Conservation (phyloP, 116 monocot species). For the Dioscorea cayenensis region DNA sequence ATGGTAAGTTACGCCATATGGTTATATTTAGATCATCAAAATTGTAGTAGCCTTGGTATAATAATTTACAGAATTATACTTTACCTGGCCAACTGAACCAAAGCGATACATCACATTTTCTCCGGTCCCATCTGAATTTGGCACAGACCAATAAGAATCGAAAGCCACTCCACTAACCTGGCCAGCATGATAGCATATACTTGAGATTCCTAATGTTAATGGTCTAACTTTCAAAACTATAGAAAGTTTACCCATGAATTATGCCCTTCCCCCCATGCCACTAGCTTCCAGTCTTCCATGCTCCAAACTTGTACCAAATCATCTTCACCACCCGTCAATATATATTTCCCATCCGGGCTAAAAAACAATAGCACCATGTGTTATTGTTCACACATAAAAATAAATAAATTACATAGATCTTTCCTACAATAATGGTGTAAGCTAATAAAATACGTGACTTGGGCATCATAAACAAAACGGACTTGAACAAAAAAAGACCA, state of each 20-base stretch:
- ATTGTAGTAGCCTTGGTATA: background rate
- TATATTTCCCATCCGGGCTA: slow-evolving; percentile 86
- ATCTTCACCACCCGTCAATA: slow-evolving; percentile 91
- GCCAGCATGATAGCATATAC: slow-evolving; percentile 6
- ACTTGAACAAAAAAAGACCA: no score
- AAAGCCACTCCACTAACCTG: slow-evolving; percentile 98
- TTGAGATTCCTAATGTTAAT: background rate
- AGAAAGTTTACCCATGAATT: slow-evolving; percentile 74
- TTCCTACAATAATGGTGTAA: no score
- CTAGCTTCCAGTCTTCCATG: slow-evolving; percentile 80
- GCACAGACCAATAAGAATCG: slow-evolving; percentile 79
- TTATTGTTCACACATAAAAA: background rate
- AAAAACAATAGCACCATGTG: slow-evolving; percentile 2
- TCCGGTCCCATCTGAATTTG: slow-evolving; percentile 67
- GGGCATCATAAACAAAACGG: no score
- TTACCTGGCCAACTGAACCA: slow-evolving; percentile 94
- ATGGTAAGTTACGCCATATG: background rate
- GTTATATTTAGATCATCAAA: background rate
- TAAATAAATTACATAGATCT: no score
- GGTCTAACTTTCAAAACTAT: background rate
- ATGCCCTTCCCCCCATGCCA: slow-evolving; percentile 97
- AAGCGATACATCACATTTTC: slow-evolving; percentile 82
- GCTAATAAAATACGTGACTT: no score
- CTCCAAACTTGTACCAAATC: slow-evolving; percentile 96
- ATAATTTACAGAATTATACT: background rate